Percentiles rank a stretch among this genome's conserved stretches.
phyloP scores from a whole-genome alignment of 164 flowering plant genomes.

The Platanus orientalis region DNA sequence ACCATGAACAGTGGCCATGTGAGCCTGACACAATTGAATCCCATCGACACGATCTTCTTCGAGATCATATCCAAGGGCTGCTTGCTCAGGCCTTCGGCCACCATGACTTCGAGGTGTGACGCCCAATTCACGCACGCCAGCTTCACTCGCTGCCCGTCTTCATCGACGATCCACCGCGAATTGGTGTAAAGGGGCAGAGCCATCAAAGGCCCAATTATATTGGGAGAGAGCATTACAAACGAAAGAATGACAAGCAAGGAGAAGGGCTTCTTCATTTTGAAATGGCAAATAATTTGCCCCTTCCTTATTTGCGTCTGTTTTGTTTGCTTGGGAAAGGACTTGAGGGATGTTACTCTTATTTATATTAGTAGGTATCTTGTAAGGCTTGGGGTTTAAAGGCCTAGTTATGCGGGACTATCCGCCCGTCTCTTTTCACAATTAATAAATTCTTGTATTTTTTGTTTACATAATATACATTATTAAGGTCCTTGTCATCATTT shows the following conservation, averaged over 20 bases:
- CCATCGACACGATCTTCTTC: conserved; percentile 1
- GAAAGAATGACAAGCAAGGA: background rate
- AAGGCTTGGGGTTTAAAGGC: too few relatives aligned
- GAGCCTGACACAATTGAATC: conserved; percentile 18
- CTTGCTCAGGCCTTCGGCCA: conserved; percentile 16
- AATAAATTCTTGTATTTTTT: too few relatives aligned
- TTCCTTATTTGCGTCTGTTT: too few relatives aligned
- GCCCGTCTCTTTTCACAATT: too few relatives aligned
- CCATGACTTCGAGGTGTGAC: conserved; percentile 6
- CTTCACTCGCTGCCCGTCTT: conserved; percentile 12
- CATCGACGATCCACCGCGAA: conserved; percentile 18
- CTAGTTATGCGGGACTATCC: too few relatives aligned
- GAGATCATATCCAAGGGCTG: conserved; percentile 12
- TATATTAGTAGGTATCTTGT: too few relatives aligned
- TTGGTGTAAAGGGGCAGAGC: conserved; percentile 13
- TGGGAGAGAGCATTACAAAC: background rate
- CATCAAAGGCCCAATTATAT: background rate
- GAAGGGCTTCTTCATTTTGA: background rate
- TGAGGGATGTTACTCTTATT: too few relatives aligned
- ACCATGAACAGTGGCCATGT: conserved; percentile 9
- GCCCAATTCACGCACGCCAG: conserved; percentile 18
- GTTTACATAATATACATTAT: too few relatives aligned
- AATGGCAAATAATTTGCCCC: too few relatives aligned
- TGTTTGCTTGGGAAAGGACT: background rate
- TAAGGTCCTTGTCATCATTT: too few relatives aligned